A percentile compares a stretch with the other conserved stretches of the same genome.
These are phyloP conservation scores for Ceratocystis ficicola DNA, from an alignment of 2,329 filamentous ascomycete genomes.

Conservation along the genomic window DNA sequence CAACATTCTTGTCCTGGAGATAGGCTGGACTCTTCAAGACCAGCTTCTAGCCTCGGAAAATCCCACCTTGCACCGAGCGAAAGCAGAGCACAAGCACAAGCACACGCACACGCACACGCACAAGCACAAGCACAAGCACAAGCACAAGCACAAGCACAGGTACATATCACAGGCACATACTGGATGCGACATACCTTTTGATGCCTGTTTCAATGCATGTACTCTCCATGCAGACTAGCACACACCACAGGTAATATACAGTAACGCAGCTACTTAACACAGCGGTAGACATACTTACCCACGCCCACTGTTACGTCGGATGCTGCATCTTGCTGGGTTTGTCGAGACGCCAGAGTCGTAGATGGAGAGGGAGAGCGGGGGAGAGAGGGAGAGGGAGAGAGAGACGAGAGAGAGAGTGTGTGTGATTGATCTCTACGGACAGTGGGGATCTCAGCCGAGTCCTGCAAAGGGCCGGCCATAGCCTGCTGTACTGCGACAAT, in stretches of 20 bases:
- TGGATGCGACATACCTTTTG: neutral
- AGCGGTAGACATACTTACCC: neutral
- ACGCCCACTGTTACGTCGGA: neutral
- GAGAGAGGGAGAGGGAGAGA: neutral
- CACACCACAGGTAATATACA: conserved; percentile 2
- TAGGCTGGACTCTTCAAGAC: neutral
- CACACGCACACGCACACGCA: neutral
- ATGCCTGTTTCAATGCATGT: neutral
- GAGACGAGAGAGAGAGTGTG: neutral
- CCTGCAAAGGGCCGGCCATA: neutral
- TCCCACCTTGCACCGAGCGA: neutral
- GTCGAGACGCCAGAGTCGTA: neutral
- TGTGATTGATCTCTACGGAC: neutral
- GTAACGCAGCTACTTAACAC: neutral
- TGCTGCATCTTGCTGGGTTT: neutral
- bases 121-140: neutral
- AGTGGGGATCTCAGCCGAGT: neutral
- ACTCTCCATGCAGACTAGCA: neutral
- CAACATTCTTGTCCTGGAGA: neutral
- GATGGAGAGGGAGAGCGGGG: neutral
- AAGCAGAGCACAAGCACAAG: neutral
- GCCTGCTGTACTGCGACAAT: too few species aligned
- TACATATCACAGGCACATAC: neutral
- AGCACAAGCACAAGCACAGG: conserved; percentile 1
- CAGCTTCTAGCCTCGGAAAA: neutral